Conservation (phyloP, 768 basidiomycete genomes). For the Sarcodon sp. region DNA sequence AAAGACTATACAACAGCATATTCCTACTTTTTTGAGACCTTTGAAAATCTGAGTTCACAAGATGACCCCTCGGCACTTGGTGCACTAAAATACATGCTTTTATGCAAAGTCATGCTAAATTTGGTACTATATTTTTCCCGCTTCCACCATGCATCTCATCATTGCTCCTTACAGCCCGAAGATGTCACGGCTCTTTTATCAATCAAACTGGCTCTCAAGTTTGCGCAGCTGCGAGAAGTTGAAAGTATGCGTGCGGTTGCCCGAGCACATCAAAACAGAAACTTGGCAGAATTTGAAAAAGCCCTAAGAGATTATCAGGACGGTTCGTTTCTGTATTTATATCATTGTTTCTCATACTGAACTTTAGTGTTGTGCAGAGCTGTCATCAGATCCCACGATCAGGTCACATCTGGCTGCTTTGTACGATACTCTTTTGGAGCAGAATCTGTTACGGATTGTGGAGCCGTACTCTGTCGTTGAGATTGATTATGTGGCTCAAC, state of each 20-base stretch:
- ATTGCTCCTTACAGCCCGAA: conserved; percentile 52
- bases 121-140: conserved; percentile 39
- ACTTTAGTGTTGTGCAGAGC: conserved; percentile 34
- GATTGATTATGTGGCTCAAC: conserved; percentile 74
- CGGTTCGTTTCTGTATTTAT: conserved; percentile 27
- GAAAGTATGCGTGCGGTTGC: conserved; percentile 96
- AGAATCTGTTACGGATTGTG: conserved; percentile 89
- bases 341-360: neutral
- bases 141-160: neutral
- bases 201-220: conserved; percentile 81
- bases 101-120: conserved; percentile 98
- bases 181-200: conserved; percentile 81
- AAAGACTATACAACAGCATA: conserved; percentile 97
- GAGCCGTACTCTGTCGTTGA: conserved; percentile 94
- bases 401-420: conserved; percentile 87
- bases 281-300: conserved; percentile 81
- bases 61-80: conserved; percentile 56
- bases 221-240: conserved; percentile 78
- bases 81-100: conserved; percentile 93
- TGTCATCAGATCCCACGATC: conserved; percentile 92
- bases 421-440: conserved; percentile 93
- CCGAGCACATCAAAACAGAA: conserved; percentile 84
- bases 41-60: conserved; percentile 75
- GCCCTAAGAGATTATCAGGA: conserved; percentile 78
- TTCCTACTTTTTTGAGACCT: conserved; percentile 95